These are phyloP conservation scores for Sphagnum contortum DNA, from an alignment of 225 moss, liverwort and hornwort species.

Conservation along the genomic window DNA sequence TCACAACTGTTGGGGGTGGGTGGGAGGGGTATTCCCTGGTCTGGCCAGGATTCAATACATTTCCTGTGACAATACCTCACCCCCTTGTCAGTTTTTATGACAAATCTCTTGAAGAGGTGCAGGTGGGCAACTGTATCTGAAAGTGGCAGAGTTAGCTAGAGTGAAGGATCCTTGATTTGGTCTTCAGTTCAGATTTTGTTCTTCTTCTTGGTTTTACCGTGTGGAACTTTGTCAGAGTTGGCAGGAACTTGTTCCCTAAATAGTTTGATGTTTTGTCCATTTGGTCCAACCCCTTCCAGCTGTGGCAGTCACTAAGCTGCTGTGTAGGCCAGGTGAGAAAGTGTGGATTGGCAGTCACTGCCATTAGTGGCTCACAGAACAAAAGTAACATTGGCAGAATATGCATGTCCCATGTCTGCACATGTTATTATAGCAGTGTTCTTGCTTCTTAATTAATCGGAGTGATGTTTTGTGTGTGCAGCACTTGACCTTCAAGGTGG, in stretches of 20 bases:
- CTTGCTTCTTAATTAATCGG: not conserved
- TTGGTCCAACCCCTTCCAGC: no score
- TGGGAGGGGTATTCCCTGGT: slow-evolving; percentile 15
- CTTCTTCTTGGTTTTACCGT: no score
- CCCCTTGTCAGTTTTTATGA: slow-evolving; percentile 10
- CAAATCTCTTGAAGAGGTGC: not conserved
- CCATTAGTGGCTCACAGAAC: slow-evolving; percentile 4
- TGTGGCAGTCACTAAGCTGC: no score
- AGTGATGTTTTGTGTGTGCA: slow-evolving; percentile 13
- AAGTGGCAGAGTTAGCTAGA: no score
- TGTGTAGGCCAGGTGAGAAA: no score
- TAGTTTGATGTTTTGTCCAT: no score
- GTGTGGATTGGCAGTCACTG: not conserved
- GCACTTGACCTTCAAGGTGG: slow-evolving; percentile 34
- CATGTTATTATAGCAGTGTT: no score
- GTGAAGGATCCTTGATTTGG: no score
- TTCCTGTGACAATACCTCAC: slow-evolving; percentile 18
- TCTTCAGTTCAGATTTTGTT: no score
- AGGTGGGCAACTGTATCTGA: not conserved
- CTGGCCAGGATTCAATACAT: slow-evolving; percentile 10
- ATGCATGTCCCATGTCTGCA: slow-evolving; percentile 2
- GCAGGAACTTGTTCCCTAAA: no score
- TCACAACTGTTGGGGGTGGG: slow-evolving; percentile 9
- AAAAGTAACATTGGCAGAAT: not conserved
- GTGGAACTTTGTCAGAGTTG: no score